Evolutionary conservation across 208 protist species (phyloP).

Genomic region (Acanthamoeba culbertsoni): DNA sequence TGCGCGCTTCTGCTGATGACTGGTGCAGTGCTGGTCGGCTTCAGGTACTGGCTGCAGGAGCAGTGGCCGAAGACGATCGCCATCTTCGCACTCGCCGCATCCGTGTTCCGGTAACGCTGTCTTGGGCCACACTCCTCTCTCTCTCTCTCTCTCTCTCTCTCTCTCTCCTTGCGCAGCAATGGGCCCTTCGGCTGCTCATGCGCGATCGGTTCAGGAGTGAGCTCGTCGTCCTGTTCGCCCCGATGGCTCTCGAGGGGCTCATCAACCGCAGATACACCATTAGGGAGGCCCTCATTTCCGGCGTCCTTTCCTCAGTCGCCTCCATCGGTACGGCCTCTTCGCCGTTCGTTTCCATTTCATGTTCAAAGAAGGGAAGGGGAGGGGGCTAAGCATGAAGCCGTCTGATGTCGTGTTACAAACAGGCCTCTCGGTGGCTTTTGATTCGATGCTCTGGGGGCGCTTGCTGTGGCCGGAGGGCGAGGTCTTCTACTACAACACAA

Average conservation of each 20-base stretch:
- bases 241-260: slow-evolving; percentile 9
- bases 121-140: neutral
- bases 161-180: neutral
- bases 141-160: neutral
- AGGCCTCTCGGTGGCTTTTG: slow-evolving; percentile 78
- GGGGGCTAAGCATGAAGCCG: neutral
- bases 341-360: neutral
- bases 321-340: slow-evolving; percentile 38
- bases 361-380: neutral
- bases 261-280: neutral
- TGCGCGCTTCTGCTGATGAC: neutral
- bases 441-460: slow-evolving; percentile 87
- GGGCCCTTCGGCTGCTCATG: neutral
- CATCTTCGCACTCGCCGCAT: neutral
- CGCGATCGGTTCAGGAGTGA: neutral
- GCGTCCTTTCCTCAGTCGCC: slow-evolving; percentile 60
- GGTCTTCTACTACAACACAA: slow-evolving; percentile 91
- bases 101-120: neutral
- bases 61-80: neutral
- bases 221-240: neutral
- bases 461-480: slow-evolving; percentile 90
- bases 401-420: neutral
- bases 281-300: neutral
- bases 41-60: slow-evolving; percentile 50
- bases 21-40: slow-evolving; percentile 8